Conservation (phyloP, 495 filamentous ascomycete genomes). For the Aspergillus diversus region DNA sequence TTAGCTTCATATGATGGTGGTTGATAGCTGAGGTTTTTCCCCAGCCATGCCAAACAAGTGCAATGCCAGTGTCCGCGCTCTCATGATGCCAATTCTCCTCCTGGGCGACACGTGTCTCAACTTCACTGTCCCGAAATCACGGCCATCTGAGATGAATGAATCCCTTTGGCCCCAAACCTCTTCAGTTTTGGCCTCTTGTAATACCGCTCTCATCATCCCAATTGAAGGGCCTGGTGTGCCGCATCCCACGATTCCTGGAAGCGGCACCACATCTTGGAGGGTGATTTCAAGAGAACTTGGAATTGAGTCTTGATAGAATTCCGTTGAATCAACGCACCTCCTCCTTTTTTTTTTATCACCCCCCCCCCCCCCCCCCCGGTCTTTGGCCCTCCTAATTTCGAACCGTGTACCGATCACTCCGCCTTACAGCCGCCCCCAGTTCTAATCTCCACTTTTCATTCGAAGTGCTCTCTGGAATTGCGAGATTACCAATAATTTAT, state of each 20-base stretch:
- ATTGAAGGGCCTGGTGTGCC: not conserved
- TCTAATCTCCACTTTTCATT: conserved; percentile 24
- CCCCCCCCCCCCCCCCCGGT: not conserved
- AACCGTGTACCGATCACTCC: not conserved
- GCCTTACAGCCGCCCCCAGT: conserved; percentile 8
- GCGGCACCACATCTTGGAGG: too few species aligned
- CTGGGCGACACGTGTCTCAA: not conserved
- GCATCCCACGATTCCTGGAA: too few species aligned
- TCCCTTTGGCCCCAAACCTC: not conserved
- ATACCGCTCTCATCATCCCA: not conserved
- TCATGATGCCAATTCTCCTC: not conserved
- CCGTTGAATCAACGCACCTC: too few species aligned
- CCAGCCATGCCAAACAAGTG: not conserved
- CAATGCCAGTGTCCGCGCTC: too few species aligned
- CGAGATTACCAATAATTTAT: conserved; percentile 20
- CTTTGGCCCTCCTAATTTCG: not conserved
- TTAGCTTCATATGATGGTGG: not conserved
- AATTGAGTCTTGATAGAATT: too few species aligned
- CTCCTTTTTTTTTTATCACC: too few species aligned
- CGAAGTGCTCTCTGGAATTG: conserved; percentile 13
- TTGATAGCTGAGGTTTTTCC: not conserved
- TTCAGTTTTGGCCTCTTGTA: not conserved
- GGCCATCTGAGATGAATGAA: not conserved
- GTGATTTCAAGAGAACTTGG: too few species aligned
- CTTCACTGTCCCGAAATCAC: not conserved